Percentiles rank a stretch among this genome's conserved stretches.
phyloP scores from a whole-genome alignment of 1,139 yeast genomes.

The Saccharomyces pastorianus region DNA sequence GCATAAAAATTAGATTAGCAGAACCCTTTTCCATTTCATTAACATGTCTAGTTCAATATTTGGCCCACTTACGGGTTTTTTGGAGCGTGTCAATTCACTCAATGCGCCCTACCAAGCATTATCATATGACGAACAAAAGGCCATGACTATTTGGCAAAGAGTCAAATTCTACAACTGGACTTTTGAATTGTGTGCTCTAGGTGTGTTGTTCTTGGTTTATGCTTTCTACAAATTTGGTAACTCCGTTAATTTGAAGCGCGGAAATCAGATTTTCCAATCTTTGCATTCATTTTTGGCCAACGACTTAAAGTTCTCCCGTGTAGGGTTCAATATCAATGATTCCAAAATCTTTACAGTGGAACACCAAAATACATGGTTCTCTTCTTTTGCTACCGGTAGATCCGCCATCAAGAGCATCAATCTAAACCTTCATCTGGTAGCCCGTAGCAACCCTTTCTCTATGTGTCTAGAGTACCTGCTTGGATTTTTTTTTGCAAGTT shows the following conservation, averaged over 20 bases:
- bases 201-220: conserved; percentile 41
- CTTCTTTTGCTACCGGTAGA: conserved; percentile 87
- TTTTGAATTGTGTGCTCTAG: conserved; percentile 54
- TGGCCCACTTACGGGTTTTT: conserved; percentile 11
- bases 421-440: conserved; percentile 54
- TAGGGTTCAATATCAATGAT: conserved; percentile 47
- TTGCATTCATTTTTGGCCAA: conserved; percentile 44
- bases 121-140: conserved; percentile 45
- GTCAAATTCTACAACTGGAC: conserved; percentile 54
- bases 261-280: conserved; percentile 44
- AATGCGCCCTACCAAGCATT: conserved; percentile 34
- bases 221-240: conserved; percentile 49
- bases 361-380: conserved; percentile 54
- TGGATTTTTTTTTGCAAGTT: conserved; percentile 45
- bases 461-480: conserved; percentile 38
- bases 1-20: neutral
- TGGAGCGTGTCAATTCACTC: conserved; percentile 16
- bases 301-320: conserved; percentile 59
- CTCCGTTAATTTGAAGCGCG: conserved; percentile 47
- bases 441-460: conserved; percentile 74
- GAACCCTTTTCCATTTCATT: neutral
- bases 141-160: conserved; percentile 46
- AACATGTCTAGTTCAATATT: conserved; percentile 1
- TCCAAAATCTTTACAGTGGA: conserved; percentile 37
- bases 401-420: conserved; percentile 58